phyloP scores from a whole-genome alignment of 192 early-diverging fungal genomes.

The Pilobolus umbonatus region DNA sequence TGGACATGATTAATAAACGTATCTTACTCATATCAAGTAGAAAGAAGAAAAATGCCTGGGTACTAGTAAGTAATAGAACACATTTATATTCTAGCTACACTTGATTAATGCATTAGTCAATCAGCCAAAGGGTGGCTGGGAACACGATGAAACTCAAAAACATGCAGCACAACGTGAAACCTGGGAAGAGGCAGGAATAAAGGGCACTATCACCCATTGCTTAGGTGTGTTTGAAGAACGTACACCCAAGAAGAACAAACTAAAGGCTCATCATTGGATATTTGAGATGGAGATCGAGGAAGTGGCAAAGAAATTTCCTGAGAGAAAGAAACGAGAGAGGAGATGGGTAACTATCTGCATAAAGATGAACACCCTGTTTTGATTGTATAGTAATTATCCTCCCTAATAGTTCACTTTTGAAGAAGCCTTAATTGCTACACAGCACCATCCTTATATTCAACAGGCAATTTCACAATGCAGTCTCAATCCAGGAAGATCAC shows the following conservation, averaged over 20 bases:
- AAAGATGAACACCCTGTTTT: neutral
- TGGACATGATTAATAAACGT: slow-evolving; percentile 37
- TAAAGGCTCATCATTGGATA: slow-evolving; percentile 41
- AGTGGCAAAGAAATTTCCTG: slow-evolving; percentile 50
- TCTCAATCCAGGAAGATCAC: slow-evolving; percentile 15
- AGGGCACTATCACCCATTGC: slow-evolving; percentile 40
- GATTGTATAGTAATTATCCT: neutral
- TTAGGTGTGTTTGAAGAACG: slow-evolving; percentile 47
- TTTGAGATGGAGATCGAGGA: slow-evolving; percentile 55
- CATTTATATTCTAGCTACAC: neutral
- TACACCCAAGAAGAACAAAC: slow-evolving; percentile 33
- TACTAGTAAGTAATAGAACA: slow-evolving; percentile 32
- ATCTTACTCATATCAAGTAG: slow-evolving; percentile 46
- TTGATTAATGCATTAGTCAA: neutral
- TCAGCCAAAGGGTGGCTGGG: slow-evolving; percentile 64
- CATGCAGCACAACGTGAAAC: slow-evolving; percentile 54
- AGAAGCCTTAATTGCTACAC: slow-evolving; percentile 20
- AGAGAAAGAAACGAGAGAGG: slow-evolving; percentile 38
- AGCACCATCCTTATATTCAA: slow-evolving; percentile 18
- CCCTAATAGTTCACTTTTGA: slow-evolving; percentile 26
- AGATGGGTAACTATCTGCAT: slow-evolving; percentile 26
- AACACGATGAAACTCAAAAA: slow-evolving; percentile 52
- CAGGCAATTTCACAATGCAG: slow-evolving; percentile 19
- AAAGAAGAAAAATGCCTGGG: slow-evolving; percentile 47
- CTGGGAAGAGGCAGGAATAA: slow-evolving; percentile 58